Conservation (phyloP, 768 basidiomycete genomes). For the Saitozyma sp. region DNA sequence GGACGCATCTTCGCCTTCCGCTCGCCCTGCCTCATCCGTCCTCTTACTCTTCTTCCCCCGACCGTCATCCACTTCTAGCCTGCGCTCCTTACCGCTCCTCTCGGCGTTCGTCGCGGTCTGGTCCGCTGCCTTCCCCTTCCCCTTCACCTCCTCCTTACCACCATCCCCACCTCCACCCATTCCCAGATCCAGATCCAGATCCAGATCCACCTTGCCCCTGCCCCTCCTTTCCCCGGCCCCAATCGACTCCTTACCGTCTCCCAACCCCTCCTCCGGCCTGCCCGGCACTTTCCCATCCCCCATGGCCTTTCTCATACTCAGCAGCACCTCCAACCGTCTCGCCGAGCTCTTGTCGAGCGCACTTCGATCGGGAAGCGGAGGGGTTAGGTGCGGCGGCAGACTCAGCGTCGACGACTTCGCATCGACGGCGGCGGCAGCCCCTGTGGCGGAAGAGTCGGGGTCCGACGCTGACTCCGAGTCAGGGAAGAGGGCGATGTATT, state of each 20-base stretch:
- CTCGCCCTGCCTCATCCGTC: neutral
- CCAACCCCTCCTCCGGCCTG: constrained; percentile 6
- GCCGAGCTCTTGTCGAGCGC: neutral
- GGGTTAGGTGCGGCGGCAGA: neutral
- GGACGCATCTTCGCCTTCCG: neutral
- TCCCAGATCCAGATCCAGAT: neutral
- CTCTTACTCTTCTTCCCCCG: too few relatives aligned
- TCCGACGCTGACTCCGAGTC: too few relatives aligned
- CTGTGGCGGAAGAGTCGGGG: too few relatives aligned
- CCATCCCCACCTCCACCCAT: neutral
- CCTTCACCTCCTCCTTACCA: neutral
- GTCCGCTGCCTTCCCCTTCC: neutral
- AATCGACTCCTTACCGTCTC: neutral
- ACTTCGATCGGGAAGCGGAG: neutral
- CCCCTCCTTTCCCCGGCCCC: neutral
- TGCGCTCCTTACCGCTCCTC: constrained; percentile 7
- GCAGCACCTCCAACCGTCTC: constrained; percentile 10
- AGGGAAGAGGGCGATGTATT: constrained; percentile 89
- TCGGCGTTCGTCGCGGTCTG: neutral
- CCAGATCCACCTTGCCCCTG: neutral
- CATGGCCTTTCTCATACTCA: constrained; percentile 3
- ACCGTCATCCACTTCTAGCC: too few relatives aligned
- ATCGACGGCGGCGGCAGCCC: too few relatives aligned
- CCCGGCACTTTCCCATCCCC: neutral
- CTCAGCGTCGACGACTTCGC: neutral